Conservation (phyloP, 345 rosid genomes). For the Hibiscus trionum region DNA sequence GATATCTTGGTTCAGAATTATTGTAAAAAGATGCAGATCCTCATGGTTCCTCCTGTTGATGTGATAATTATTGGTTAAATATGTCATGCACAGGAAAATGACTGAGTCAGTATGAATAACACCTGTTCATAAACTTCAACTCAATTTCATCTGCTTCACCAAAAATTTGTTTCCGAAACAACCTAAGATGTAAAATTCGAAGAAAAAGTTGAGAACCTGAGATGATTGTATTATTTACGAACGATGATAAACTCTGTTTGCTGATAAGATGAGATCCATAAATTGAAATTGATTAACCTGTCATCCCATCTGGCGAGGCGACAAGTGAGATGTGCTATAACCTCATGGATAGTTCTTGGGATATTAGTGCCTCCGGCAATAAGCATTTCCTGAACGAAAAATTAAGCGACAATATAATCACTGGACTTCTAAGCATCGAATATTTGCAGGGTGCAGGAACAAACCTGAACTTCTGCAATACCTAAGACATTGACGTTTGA, state of each 20-base stretch:
- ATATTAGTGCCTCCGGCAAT: constrained; percentile 36
- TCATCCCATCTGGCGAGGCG: constrained; percentile 70
- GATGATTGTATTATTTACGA: neutral
- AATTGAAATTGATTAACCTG: constrained; percentile 28
- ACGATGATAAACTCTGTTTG: neutral
- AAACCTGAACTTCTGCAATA: constrained; percentile 56
- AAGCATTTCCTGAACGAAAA: constrained; percentile 43
- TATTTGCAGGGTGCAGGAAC: constrained; percentile 11
- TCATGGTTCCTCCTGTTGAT: constrained; percentile 47
- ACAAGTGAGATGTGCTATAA: constrained; percentile 50
- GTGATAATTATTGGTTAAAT: neutral
- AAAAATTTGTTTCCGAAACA: constrained; percentile 47
- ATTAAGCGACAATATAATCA: neutral
- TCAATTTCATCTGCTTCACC: constrained; percentile 67
- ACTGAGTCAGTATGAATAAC: neutral
- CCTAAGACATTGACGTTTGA: constrained; percentile 39
- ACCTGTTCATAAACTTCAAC: constrained; percentile 71
- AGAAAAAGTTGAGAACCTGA: neutral
- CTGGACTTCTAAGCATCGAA: neutral
- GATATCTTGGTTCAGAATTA: constrained; percentile 62
- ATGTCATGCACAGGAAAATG: neutral
- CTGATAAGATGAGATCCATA: neutral
- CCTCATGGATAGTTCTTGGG: constrained; percentile 44
- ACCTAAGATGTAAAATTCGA: constrained; percentile 20
- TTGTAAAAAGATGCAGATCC: constrained; percentile 42